Percentiles rank a stretch among this genome's conserved stretches.
phyloP scores from a whole-genome alignment of 805 yeast genomes.

The Kodamaea sagamina region DNA sequence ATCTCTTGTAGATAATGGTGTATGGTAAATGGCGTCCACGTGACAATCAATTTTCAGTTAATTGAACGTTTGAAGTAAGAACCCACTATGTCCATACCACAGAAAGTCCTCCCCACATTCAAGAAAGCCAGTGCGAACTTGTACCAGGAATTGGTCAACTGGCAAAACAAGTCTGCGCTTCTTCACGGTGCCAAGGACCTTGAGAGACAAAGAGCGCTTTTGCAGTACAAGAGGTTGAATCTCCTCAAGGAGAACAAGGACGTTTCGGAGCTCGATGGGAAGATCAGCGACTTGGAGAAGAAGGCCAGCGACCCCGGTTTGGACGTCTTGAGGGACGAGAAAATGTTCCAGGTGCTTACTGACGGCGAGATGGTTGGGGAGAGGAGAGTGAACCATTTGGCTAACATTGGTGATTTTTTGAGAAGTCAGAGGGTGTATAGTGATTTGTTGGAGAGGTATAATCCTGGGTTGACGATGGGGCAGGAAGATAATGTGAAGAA shows the following conservation, averaged over 20 bases:
- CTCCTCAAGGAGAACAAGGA: conserved; percentile 39
- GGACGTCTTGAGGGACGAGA: conserved; percentile 9
- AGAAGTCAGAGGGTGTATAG: conserved; percentile 74
- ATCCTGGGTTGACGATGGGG: conserved; percentile 76
- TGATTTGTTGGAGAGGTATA: conserved; percentile 79
- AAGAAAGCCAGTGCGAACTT: conserved; percentile 27
- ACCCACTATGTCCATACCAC: no score
- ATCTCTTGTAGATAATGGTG: not conserved
- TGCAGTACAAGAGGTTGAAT: conserved; percentile 52
- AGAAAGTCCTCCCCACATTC: conserved; percentile 14
- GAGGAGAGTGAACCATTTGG: conserved; percentile 40
- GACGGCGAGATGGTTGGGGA: conserved; percentile 15
- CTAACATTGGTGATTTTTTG: conserved; percentile 64
- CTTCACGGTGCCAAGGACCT: conserved; percentile 41
- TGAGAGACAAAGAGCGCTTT: conserved; percentile 47
- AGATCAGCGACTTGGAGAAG: conserved; percentile 25
- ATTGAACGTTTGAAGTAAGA: no score
- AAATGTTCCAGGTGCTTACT: conserved; percentile 25
- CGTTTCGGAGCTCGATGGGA: conserved; percentile 34
- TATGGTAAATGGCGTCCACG: not conserved
- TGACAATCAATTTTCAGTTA: no score
- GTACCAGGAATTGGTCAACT: conserved; percentile 41
- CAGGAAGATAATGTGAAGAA: conserved; percentile 76
- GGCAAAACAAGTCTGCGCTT: conserved; percentile 37
- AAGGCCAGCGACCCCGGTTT: conserved; percentile 11